Evolutionary conservation across 441 rosid species (phyloP).

Genomic region (Euphorbia schlechtendalii): DNA sequence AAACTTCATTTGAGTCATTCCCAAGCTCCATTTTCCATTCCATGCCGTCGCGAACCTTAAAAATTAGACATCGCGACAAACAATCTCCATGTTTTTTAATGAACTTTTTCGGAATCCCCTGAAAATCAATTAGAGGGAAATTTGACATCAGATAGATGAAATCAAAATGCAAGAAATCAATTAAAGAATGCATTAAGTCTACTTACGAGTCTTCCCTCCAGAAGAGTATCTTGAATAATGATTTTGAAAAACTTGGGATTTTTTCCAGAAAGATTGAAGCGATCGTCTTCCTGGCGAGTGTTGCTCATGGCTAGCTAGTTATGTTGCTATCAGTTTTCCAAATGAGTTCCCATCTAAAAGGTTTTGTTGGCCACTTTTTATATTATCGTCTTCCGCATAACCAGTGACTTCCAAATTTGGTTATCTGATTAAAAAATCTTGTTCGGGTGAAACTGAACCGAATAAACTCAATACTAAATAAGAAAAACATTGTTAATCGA

Average conservation of each 20-base stretch:
- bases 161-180: neutral
- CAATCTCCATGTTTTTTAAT: neutral
- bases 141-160: no score
- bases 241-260: neutral
- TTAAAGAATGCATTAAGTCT: neutral
- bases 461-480: no score
- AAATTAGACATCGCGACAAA: neutral
- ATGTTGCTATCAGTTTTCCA: no score
- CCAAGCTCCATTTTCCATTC: neutral
- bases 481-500: no score
- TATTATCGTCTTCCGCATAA: no score
- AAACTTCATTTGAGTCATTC: neutral
- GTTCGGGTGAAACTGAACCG: no score
- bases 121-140: no score
- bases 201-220: neutral
- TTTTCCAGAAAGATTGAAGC: neutral
- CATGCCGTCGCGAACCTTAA: neutral
- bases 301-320: no score
- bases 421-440: no score
- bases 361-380: no score
- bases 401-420: no score
- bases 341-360: no score
- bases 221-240: neutral
- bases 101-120: constrained; percentile 1
- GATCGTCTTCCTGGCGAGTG: neutral